A percentile compares a stretch with the other conserved stretches of the same genome.
phyloP scores from a whole-genome alignment of 164 flowering plant genomes.

The Vitis riparia region DNA sequence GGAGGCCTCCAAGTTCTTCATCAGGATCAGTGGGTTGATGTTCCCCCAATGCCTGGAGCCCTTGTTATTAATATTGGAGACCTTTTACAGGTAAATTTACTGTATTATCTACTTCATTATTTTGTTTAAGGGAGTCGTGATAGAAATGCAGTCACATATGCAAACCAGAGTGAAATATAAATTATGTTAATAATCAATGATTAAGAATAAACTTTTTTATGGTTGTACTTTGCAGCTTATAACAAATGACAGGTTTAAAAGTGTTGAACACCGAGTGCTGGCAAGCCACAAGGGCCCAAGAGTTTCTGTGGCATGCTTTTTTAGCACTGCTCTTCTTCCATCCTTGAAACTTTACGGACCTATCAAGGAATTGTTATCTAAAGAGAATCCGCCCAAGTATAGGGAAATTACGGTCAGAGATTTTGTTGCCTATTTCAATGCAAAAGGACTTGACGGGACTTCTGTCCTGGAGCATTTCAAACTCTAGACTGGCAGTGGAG shows the following conservation, averaged over 20 bases:
- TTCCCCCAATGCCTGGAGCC: constrained; percentile 13
- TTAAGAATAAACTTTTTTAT: not conserved
- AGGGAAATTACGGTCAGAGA: constrained; percentile 19
- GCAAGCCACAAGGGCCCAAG: constrained; percentile 26
- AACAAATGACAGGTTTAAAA: constrained; percentile 23
- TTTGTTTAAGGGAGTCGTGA: too few species aligned
- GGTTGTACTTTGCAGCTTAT: constrained; percentile 16
- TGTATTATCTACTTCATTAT: constrained; percentile 17
- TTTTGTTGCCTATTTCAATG: constrained; percentile 4
- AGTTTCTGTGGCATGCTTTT: constrained; percentile 29
- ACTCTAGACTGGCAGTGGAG: not conserved
- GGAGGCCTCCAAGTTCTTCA: constrained; percentile 31
- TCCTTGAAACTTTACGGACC: constrained; percentile 22
- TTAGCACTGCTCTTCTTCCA: not conserved
- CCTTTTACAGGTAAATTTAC: constrained; percentile 16
- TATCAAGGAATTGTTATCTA: constrained; percentile 29
- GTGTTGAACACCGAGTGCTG: constrained; percentile 27
- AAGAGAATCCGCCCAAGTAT: constrained; percentile 21
- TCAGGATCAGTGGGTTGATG: constrained; percentile 20
- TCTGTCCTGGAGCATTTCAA: constrained; percentile 15
- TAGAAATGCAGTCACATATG: too few species aligned
- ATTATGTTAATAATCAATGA: not conserved
- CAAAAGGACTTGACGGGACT: constrained; percentile 28
- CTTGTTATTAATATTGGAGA: constrained; percentile 22
- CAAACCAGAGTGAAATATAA: too few species aligned